These are phyloP conservation scores for Penicillium janthinellum DNA, from an alignment of 2,329 filamentous ascomycete genomes.

Conservation along the genomic window DNA sequence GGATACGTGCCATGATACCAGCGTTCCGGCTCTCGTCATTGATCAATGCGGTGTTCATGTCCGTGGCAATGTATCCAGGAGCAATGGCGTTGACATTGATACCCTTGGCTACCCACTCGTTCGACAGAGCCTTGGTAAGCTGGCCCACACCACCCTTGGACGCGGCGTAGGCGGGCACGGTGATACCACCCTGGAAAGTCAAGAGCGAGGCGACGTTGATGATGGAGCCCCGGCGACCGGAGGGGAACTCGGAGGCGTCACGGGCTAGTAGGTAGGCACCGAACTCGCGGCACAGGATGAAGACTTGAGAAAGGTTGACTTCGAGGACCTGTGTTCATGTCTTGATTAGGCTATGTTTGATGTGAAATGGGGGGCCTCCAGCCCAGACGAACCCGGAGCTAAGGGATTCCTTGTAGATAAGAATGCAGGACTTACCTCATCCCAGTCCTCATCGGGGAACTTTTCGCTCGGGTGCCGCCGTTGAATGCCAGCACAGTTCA, in stretches of 20 bases:
- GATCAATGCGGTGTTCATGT: constrained; percentile 87
- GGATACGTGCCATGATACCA: constrained; percentile 78
- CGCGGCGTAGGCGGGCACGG: constrained; percentile 57
- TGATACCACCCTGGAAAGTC: constrained; percentile 83
- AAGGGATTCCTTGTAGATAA: background rate
- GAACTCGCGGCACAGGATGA: constrained; percentile 52
- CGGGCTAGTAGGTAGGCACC: constrained; percentile 37
- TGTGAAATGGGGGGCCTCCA: background rate
- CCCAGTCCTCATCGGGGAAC: constrained; percentile 78
- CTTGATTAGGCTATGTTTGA: background rate
- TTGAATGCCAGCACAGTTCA: constrained; percentile 89
- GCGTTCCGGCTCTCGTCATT: constrained; percentile 68
- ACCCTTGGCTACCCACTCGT: constrained; percentile 52
- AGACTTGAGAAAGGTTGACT: constrained; percentile 82
- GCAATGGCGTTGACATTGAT: constrained; percentile 66
- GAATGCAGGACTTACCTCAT: constrained; percentile 52
- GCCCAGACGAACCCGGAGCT: background rate
- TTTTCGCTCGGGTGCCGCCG: constrained; percentile 71
- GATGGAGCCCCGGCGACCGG: constrained; percentile 52
- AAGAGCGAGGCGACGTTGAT: constrained; percentile 84
- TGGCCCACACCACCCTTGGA: constrained; percentile 40
- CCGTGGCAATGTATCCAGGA: constrained; percentile 53
- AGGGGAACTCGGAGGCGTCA: constrained; percentile 31
- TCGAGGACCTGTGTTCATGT: constrained; percentile 65
- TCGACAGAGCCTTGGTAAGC: constrained; percentile 55